Evolutionary conservation across 2,329 filamentous ascomycete genomes (phyloP).

Genomic region (Fusarium concolor): DNA sequence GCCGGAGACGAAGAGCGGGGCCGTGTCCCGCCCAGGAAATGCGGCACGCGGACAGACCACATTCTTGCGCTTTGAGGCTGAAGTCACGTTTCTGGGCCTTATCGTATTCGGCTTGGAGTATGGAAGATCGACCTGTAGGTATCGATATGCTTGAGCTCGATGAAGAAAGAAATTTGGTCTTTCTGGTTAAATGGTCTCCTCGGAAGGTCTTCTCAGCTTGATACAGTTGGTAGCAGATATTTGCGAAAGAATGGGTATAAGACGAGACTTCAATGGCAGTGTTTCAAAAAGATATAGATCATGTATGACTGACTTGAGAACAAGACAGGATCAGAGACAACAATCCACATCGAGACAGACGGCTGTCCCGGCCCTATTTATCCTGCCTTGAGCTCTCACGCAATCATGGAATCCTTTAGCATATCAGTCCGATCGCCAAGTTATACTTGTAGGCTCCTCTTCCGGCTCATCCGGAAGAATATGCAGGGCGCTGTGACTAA

Average conservation of each 20-base stretch:
- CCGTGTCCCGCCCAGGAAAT: constrained; percentile 28
- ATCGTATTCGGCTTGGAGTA: background rate
- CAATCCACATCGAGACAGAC: background rate
- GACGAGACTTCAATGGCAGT: background rate
- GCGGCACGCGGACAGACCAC: constrained; percentile 29
- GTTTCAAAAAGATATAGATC: background rate
- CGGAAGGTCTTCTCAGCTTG: background rate
- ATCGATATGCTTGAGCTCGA: background rate
- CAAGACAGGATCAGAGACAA: background rate
- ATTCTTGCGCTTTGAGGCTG: constrained; percentile 12
- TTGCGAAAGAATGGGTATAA: background rate
- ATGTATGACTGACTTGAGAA: background rate
- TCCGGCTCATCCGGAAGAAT: constrained; percentile 40
- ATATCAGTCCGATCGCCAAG: constrained; percentile 22
- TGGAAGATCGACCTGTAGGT: background rate
- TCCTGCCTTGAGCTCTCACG: constrained; percentile 28
- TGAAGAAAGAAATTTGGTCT: background rate
- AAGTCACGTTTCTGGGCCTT: constrained; percentile 19
- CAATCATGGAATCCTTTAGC: constrained; percentile 9
- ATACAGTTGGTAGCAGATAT: background rate
- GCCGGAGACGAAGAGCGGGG: constrained; percentile 21
- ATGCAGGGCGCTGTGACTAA: constrained; percentile 40
- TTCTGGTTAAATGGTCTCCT: background rate
- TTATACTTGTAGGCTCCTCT: constrained; percentile 16
- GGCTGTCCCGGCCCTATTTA: constrained; percentile 34